Conservation (phyloP, 257 asterid genomes). For the Fraxinus cuspidata region DNA sequence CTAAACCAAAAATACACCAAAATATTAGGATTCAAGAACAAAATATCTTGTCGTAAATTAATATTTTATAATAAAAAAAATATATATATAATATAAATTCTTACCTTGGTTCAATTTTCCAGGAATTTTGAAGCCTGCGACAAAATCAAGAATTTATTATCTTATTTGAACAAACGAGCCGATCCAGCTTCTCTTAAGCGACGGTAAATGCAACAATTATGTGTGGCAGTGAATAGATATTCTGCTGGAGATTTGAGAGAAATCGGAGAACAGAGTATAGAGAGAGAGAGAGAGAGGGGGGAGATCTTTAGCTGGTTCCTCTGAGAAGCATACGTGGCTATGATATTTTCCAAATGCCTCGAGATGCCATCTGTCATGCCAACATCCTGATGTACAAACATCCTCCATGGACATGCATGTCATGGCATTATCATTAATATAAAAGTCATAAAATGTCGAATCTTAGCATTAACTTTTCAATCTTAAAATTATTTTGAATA, state of each 20-base stretch:
- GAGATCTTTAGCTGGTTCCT: conserved; percentile 90
- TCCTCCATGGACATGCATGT: conserved; percentile 18
- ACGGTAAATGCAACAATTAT: conserved; percentile 18
- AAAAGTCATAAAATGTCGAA: too few species aligned
- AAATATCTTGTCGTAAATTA: not conserved
- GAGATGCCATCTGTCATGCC: conserved; percentile 37
- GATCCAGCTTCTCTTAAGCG: not conserved
- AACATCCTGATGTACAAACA: conserved; percentile 5
- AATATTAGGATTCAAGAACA: conserved; percentile 14
- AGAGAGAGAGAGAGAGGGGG: not conserved
- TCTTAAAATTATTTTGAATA: too few species aligned
- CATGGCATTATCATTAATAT: not conserved
- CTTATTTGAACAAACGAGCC: not conserved
- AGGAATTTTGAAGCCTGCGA: conserved; percentile 6
- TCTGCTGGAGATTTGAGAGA: conserved; percentile 57
- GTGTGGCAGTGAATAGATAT: conserved; percentile 27
- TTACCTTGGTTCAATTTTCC: conserved; percentile 26
- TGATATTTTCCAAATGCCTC: conserved; percentile 57
- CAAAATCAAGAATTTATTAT: not conserved
- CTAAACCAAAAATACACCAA: not conserved
- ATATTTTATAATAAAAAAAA: not conserved
- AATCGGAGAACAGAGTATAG: conserved; percentile 16
- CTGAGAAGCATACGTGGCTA: conserved; percentile 64
- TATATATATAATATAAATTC: not conserved
- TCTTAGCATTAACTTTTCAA: too few species aligned